Conservation (phyloP, 768 basidiomycete genomes). For the Suillus subluteus region DNA sequence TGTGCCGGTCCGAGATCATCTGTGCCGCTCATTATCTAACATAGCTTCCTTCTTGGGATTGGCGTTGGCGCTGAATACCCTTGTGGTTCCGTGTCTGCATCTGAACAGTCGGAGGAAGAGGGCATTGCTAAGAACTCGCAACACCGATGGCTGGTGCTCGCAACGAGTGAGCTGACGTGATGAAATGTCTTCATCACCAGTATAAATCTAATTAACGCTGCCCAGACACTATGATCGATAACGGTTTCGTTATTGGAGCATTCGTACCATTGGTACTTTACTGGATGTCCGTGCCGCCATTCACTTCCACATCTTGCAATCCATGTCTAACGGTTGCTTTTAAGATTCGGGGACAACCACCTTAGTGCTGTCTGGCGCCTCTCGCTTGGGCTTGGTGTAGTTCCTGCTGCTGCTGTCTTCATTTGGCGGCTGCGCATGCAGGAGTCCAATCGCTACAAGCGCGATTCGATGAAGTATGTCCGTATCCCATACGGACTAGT, state of each 20-base stretch:
- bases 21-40: not conserved
- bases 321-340: constrained; percentile 1
- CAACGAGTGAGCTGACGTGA: constrained; percentile 67
- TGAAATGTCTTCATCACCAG: constrained; percentile 3
- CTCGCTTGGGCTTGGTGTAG: constrained; percentile 79
- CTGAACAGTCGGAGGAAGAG: constrained; percentile 87
- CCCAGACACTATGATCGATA: constrained; percentile 82
- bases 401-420: constrained; percentile 83
- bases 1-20: not conserved
- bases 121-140: constrained; percentile 79
- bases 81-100: constrained; percentile 85
- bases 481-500: constrained; percentile 78
- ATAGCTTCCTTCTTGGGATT: constrained; percentile 85
- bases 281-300: constrained; percentile 69
- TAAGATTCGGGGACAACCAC: constrained; percentile 76
- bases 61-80: constrained; percentile 91
- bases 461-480: constrained; percentile 77
- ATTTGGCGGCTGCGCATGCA: constrained; percentile 87
- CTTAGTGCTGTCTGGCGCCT: constrained; percentile 87
- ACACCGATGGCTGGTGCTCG: constrained; percentile 84
- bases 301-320: not conserved
- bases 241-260: constrained; percentile 77
- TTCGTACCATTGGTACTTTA: constrained; percentile 86
- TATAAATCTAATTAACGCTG: constrained; percentile 11
- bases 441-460: constrained; percentile 74